Evolutionary conservation across 2,329 filamentous ascomycete genomes (phyloP), one percentile per base, ranked within the genome.

Genomic region (Cladosporium oxysporum): DNA sequence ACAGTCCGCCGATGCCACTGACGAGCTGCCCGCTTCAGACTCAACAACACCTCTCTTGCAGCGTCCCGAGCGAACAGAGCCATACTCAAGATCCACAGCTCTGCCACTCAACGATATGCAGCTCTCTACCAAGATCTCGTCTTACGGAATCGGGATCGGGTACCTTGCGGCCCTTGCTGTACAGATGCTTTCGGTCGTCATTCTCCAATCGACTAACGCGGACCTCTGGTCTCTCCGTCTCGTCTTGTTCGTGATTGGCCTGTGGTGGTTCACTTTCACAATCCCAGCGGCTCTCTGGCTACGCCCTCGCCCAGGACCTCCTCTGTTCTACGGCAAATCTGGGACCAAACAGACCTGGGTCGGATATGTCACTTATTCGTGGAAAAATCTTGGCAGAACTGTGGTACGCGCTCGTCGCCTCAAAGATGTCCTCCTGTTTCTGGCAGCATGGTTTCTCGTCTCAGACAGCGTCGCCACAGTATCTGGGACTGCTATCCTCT

Each of bases 381-480:
- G 95, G 95, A 89, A 86, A 66, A 92, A 92, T 2, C 84, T 99
- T 0, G 93, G 89, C 69, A 89, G 88, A 66, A 98, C 95, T 0
- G 81, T 93, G 12, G 85, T 88, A 71, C 86, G 93, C 53, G 93
- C 94, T 3, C 84, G 90, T 16, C 85, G 86, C 12, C 83, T 94
- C 7, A 81, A 88, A 60, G 91, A 95, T 71, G 89, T 94, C 31
- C 81, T 91, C 31, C 82, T 94, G 7, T 95, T 95, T 76, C 85
- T 99, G 5, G 87, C 85, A 3, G 93, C 92, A 6, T 99, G 95
- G 95, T 97, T 99, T 76, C 84, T 99, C 33, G 85, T 99, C 1
- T 96, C 91, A 7, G 95, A 99, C 74, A 93, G 91, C 50, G 93
- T 98, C 69, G 95, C 95, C 8, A 98, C 95, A 0, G 94, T 96